Conservation (phyloP, 2,329 filamentous ascomycete species). For the Aspergillus nomiae region DNA sequence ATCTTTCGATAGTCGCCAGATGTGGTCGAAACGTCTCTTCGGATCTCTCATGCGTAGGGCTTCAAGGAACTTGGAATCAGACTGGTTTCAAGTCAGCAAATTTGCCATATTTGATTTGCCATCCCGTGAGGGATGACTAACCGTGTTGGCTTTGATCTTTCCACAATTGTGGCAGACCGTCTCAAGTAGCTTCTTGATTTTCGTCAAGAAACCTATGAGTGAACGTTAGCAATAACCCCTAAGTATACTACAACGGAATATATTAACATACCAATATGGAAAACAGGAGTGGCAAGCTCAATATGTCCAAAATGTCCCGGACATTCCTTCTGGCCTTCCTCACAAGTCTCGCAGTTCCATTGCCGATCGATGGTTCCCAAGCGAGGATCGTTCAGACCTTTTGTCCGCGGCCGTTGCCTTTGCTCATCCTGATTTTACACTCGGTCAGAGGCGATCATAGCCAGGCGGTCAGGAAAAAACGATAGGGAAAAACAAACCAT, state of each 20-base stretch:
- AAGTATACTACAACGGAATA: neutral
- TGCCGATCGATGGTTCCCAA: constrained; percentile 95
- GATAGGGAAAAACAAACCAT: constrained; percentile 61
- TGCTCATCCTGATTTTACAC: constrained; percentile 68
- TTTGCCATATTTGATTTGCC: constrained; percentile 55
- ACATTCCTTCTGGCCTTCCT: constrained; percentile 93
- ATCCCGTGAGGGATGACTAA: constrained; percentile 73
- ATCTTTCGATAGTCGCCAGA: constrained; percentile 90
- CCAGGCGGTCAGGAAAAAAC: constrained; percentile 3
- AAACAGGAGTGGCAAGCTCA: constrained; percentile 94
- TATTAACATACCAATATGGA: constrained; percentile 66
- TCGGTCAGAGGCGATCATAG: constrained; percentile 22
- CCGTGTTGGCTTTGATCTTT: constrained; percentile 95
- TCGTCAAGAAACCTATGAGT: constrained; percentile 84
- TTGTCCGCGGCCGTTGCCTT: constrained; percentile 84
- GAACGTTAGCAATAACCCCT: constrained; percentile 29
- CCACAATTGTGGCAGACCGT: constrained; percentile 99
- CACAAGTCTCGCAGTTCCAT: constrained; percentile 94
- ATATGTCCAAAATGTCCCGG: constrained; percentile 99
- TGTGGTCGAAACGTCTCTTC: constrained; percentile 88
- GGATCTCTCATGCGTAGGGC: constrained; percentile 86
- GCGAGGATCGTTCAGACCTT: constrained; percentile 91
- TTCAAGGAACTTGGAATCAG: constrained; percentile 77
- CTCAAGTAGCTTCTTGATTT: constrained; percentile 99
- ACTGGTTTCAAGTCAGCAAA: constrained; percentile 62